Base-by-base conservation (phyloP, 140 eudicot genomes). In the Cichorium intybus region DNA sequence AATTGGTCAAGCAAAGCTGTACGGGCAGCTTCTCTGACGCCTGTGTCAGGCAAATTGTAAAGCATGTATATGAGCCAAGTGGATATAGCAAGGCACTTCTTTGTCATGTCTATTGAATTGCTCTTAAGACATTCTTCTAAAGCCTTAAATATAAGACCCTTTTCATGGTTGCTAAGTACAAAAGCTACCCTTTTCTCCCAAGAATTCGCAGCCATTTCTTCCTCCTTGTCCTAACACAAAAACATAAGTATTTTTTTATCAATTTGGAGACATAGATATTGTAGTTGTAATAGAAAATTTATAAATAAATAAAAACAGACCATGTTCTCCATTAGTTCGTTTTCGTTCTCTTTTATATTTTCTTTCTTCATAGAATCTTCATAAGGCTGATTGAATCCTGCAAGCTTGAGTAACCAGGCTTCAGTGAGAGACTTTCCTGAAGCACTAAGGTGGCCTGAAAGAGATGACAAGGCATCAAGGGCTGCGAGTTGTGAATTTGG, bases 31-130 rank as follows among this genome's bases (percentile, higher is more conserved):
- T 82, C 96, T 75, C 96, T 82, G 28, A 75, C 55, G 3, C 96
- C 87, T 10, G 85, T 84, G 64, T 88, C 89, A 0, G 93, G 89
- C 66, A 82, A 71, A 37, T 65, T 66, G 58, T 79, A 84, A 33
- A 88, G 92, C 93, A 82, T 84, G 80, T 84, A 62, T 15, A 84
- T 68, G 31, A 88, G 96, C 96, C 96, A 88, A 1, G 96, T 88
- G 68, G 89, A 62, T 2, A 61, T 75, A n/a, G 80, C 70, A 65
- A 84, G 93, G 59, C 89, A 71, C 46, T 82, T 74, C 22, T 84
- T 84, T 35, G 87, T 77, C 75, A 88, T 77, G 43, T 84, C 86
- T 75, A 88, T 55, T 12, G 93, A 88, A 22, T 75, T 82, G 64
- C 86, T 84, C 76, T 77, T 75, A 9, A 88, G 78, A 66, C 92